Base-by-base conservation (phyloP, 495 filamentous ascomycete species). In the Lophiostoma macrostomum region DNA sequence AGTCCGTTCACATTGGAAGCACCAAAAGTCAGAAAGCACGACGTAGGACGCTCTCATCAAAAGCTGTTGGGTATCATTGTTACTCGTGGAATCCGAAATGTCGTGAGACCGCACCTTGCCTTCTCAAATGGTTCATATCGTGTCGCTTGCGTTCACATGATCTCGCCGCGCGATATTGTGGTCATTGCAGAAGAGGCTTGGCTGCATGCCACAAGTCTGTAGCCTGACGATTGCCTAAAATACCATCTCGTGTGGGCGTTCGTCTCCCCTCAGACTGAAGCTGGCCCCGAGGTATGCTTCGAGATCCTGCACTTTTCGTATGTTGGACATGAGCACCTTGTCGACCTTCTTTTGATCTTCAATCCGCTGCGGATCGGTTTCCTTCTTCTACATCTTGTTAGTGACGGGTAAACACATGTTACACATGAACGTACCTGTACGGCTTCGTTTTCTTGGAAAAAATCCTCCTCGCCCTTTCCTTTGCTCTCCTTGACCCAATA, bases 401-500 rank as follows among this genome's bases (percentile, higher is more conserved):
- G 38, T n/a, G n/a, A n/a, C n/a, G n/a, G n/a, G n/a, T n/a, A n/a
- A n/a, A n/a, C 16, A 40, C 18, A 5, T 23, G n/a, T 24, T 4
- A 48, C 5, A 7, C 4, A 7, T 5, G 5, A 16, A 79, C 86
- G 63, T 80, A 96, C 91, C 89, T 96, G 79, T 65, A 85, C 76
- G 80, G 91, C 91, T 81, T 95, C 88, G 67, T 88, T 90, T 76
- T 95, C 88, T 77, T 90, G 87, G 82, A 96, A 97, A 83, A 99
- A 97, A 58, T 80, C 79, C 67, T 94, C 89, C 75, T 96, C 93
- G 73, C 90, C 85, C 74, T 87, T 86, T 64, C 79, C 82, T 69
- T 81, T 76, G 83, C 95, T 95, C 71, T 96, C 93, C 65, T 85
- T 83, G 66, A 86, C 83, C 82, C 97, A 99, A 84, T 97, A 99